Evolutionary conservation across 1,139 yeast genomes (phyloP).

Genomic region (Geotrichum candidum): DNA sequence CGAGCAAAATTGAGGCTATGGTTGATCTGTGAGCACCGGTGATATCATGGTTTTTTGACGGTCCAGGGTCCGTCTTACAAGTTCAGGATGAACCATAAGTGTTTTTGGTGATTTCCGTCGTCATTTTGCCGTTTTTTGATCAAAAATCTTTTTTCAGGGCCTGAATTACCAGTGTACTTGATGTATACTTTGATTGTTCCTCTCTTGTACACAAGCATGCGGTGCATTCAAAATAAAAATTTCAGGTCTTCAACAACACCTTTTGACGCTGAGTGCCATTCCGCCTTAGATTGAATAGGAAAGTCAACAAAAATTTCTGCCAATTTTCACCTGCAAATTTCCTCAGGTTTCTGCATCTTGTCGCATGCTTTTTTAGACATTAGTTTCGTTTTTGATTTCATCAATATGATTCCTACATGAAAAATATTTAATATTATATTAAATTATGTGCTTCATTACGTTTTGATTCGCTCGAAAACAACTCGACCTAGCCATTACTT

Average conservation of each 20-base stretch:
- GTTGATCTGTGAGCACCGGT: too few relatives aligned
- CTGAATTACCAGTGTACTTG: not conserved
- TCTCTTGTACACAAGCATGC: not conserved
- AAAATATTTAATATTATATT: not conserved
- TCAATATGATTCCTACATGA: not conserved
- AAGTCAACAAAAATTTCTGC: not conserved
- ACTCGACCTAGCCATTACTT: not conserved
- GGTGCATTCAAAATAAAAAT: not conserved
- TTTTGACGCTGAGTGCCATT: not conserved
- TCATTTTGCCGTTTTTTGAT: not conserved
- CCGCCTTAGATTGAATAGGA: not conserved
- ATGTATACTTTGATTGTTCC: not conserved
- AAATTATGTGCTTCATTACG: not conserved
- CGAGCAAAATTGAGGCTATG: too few relatives aligned
- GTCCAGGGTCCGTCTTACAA: not conserved
- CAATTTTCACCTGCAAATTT: not conserved
- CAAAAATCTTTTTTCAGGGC: not conserved
- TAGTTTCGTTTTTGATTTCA: not conserved
- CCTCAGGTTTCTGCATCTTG: not conserved
- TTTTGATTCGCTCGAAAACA: not conserved
- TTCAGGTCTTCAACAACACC: not conserved
- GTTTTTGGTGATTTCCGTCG: not conserved
- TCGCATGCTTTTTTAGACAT: not conserved
- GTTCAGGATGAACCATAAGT: not conserved
- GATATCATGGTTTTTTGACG: not conserved